A percentile compares a stretch with the other conserved stretches of the same genome.
These are phyloP conservation scores for Aureobasidium sp. DNA, from an alignment of 2,329 filamentous ascomycete genomes.

Conservation along the genomic window DNA sequence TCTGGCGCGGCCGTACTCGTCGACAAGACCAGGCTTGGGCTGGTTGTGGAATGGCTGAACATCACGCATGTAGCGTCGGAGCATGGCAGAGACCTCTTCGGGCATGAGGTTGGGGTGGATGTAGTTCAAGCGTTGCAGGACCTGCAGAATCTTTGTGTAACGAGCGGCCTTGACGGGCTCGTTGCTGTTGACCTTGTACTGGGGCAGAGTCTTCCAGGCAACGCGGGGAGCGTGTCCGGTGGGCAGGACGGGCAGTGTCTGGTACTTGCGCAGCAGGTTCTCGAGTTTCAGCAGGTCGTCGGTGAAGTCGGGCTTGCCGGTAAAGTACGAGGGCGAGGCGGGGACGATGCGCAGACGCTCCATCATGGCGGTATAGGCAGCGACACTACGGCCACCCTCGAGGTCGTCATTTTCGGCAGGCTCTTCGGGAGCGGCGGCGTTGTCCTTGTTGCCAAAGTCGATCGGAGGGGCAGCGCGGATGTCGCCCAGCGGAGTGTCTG, in stretches of 20 bases:
- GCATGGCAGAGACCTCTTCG: conserved; percentile 52
- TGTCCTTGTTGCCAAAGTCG: conserved; percentile 2
- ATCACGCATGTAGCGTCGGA: conserved; percentile 64
- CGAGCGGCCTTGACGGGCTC: conserved; percentile 68
- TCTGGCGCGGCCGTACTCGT: conserved; percentile 67
- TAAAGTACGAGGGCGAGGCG: conserved; percentile 89
- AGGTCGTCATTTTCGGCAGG: conserved; percentile 12
- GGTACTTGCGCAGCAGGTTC: conserved; percentile 61
- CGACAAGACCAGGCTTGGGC: conserved; percentile 56
- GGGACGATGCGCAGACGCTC: conserved; percentile 61
- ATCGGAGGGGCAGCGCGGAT: conserved; percentile 24
- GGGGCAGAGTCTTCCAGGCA: conserved; percentile 69
- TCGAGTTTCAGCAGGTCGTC: conserved; percentile 72
- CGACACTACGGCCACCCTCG: conserved; percentile 5
- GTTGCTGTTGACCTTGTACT: conserved; percentile 63
- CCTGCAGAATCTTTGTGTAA: conserved; percentile 65
- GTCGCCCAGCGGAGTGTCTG: conserved; percentile 14
- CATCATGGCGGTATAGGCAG: conserved; percentile 20
- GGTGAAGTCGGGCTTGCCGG: conserved; percentile 72
- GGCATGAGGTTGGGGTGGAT: conserved; percentile 76
- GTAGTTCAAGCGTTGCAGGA: conserved; percentile 71
- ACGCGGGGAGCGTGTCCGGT: conserved; percentile 59
- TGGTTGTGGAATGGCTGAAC: conserved; percentile 61
- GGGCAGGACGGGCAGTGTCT: conserved; percentile 60
- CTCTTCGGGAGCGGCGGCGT: conserved; percentile 13